phyloP scores from a whole-genome alignment of 169 alveolate species.

The Plasmodium knowlesi region DNA sequence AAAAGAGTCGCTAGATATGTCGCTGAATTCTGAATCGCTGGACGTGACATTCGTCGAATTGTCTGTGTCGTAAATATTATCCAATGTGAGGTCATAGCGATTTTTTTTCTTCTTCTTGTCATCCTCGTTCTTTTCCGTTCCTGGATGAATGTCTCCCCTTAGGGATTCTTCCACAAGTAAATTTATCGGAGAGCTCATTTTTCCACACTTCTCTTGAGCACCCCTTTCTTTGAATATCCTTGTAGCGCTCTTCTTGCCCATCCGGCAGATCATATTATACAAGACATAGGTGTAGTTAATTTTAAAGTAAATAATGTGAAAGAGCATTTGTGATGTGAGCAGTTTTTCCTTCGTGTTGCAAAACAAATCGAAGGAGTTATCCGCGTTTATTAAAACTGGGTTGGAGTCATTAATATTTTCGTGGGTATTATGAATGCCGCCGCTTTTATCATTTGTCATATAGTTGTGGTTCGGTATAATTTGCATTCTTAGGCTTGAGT shows the following conservation, averaged over 20 bases:
- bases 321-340: constrained; percentile 62
- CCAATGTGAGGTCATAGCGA: constrained; percentile 25
- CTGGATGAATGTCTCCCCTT: neutral
- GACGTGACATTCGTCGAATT: constrained; percentile 16
- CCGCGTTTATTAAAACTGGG: constrained; percentile 63
- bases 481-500: constrained; percentile 8
- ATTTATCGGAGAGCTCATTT: neutral
- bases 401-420: constrained; percentile 57
- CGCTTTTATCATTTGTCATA: constrained; percentile 25
- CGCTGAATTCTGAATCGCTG: constrained; percentile 48
- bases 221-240: neutral
- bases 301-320: constrained; percentile 64
- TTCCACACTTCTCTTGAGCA: neutral
- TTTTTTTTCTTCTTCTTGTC: neutral
- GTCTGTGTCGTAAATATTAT: constrained; percentile 71
- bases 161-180: neutral
- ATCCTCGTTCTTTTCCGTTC: neutral
- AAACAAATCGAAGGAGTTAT: constrained; percentile 48
- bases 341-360: constrained; percentile 16
- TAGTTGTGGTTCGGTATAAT: neutral
- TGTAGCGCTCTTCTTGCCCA: neutral
- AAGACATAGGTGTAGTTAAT: constrained; percentile 70
- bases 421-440: neutral
- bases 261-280: constrained; percentile 29
- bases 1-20: constrained; percentile 61